A percentile compares a stretch with the other conserved stretches of the same genome.
These are phyloP conservation scores for Mycosphaerella arachidis DNA, from an alignment of 2,329 filamentous ascomycete genomes.

Conservation along the genomic window DNA sequence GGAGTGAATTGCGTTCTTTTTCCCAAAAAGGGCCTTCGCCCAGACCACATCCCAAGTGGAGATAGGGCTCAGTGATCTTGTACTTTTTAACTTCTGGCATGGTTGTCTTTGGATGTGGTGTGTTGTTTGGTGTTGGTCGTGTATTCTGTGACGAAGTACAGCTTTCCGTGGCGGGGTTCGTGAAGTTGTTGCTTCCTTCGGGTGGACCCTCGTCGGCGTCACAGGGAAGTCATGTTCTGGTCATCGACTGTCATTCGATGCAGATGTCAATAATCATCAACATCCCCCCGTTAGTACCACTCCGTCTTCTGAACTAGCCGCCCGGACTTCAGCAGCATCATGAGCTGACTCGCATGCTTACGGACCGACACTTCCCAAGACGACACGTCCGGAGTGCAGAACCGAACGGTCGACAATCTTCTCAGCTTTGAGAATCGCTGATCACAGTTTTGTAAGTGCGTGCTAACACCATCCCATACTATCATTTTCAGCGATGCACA, in stretches of 20 bases:
- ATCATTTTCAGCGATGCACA: no score
- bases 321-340: no score
- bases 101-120: neutral
- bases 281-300: no score
- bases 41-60: slow-evolving; percentile 61
- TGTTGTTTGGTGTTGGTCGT: neutral
- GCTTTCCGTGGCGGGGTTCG: neutral
- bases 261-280: no score
- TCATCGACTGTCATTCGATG: neutral
- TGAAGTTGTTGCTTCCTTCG: neutral
- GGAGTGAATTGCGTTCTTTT: slow-evolving; percentile 58
- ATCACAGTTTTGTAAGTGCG: no score
- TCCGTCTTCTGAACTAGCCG: no score
- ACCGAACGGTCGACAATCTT: no score
- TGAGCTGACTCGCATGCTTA: no score
- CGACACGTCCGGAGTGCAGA: no score
- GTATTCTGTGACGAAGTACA: neutral
- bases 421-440: no score
- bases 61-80: slow-evolving; percentile 43
- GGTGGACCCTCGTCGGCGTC: neutral
- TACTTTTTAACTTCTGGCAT: slow-evolving; percentile 34
- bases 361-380: no score
- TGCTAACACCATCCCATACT: no score
- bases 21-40: slow-evolving; percentile 76
- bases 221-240: neutral